A percentile compares a stretch with the other conserved stretches of the same genome.
Evolutionary conservation across 352 stramenopile species (phyloP).

Genomic region (Phytophthora syringae): DNA sequence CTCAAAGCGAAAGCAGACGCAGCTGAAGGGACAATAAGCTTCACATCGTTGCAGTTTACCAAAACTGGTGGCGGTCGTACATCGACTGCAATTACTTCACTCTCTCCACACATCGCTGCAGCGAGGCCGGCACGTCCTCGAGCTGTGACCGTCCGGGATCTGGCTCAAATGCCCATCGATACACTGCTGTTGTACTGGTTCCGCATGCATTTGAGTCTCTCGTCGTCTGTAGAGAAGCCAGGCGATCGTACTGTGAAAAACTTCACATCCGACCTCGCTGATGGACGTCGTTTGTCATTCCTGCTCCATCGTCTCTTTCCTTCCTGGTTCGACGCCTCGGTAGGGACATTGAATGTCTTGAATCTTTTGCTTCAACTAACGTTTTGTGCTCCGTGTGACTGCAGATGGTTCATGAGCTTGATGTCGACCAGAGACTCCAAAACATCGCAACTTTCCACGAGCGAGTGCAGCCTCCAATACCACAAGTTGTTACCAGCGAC

Average conservation of each 20-base stretch:
- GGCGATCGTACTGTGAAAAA: constrained; percentile 80
- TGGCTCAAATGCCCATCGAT: constrained; percentile 79
- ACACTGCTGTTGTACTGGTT: constrained; percentile 79
- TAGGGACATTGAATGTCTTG: constrained; percentile 17
- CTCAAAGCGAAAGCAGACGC: constrained; percentile 52
- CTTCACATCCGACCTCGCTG: constrained; percentile 73
- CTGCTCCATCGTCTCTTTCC: constrained; percentile 79
- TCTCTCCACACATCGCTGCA: constrained; percentile 23
- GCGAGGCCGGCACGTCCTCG: constrained; percentile 20
- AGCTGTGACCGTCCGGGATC: constrained; percentile 59
- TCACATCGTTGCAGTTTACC: constrained; percentile 18
- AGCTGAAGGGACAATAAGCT: constrained; percentile 12
- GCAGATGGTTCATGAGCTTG: constrained; percentile 83
- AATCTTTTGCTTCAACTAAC: background rate
- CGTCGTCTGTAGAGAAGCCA: constrained; percentile 63
- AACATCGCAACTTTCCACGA: constrained; percentile 76
- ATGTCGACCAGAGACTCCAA: constrained; percentile 69
- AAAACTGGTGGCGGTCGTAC: constrained; percentile 27
- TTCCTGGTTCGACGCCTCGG: constrained; percentile 69
- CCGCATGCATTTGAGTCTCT: constrained; percentile 74
- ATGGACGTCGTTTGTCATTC: constrained; percentile 73
- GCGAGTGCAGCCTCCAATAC: constrained; percentile 68
- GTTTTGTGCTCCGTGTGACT: background rate
- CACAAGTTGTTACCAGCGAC: constrained; percentile 72
- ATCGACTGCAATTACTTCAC: constrained; percentile 27